Base-by-base conservation (phyloP, 768 basidiomycete species). In the Amanita phalloides region DNA sequence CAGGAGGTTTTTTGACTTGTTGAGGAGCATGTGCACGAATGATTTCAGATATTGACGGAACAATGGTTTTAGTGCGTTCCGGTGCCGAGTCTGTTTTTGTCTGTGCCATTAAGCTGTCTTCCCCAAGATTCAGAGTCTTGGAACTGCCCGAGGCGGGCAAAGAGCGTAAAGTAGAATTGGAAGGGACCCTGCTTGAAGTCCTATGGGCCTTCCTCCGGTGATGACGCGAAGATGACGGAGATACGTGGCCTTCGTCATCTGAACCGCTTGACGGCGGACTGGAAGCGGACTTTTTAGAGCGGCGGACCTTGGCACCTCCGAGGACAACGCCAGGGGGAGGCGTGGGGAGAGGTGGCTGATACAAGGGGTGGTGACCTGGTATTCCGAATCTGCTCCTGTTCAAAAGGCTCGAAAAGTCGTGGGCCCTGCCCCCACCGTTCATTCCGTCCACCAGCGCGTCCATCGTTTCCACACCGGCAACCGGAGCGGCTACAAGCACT, bases 401-500 rank as follows among this genome's bases (percentile, higher is more conserved):
- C 28, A 77, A 73, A 11, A 73, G 56, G 48, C 69, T 66, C 58
- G 69, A 48, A 60, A 62, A 70, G 55, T 53, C 65, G 48, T 54
- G 61, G 51, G 79, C 64, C 55, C 81, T 74, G 51, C 86, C 82
- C 41, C 74, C 77, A 25, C 84, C 84, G 60, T 91, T 92, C 90
- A 92, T 91, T 7, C 86, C 86, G 57, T 90, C 89, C 6, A 92
- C 90, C 49, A 92, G 66, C 10, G 90, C 90, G 62, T 92, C 90
- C 82, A 92, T 86, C 7, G 81, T 81, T 67, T 90, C 89, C 7
- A 92, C 87, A 2, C 87, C 88, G 4, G 86, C 65, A 6, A 85
- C 68, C 3, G 87, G 86, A 17, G 88, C 87, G 41, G 87, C 78
- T 17, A 91, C 88, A 25, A 86, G 63, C 23, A 84, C 82, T 13